These are phyloP conservation scores for Epicoccum nigrum DNA, from an alignment of 2,329 filamentous ascomycete genomes.

Conservation along the genomic window DNA sequence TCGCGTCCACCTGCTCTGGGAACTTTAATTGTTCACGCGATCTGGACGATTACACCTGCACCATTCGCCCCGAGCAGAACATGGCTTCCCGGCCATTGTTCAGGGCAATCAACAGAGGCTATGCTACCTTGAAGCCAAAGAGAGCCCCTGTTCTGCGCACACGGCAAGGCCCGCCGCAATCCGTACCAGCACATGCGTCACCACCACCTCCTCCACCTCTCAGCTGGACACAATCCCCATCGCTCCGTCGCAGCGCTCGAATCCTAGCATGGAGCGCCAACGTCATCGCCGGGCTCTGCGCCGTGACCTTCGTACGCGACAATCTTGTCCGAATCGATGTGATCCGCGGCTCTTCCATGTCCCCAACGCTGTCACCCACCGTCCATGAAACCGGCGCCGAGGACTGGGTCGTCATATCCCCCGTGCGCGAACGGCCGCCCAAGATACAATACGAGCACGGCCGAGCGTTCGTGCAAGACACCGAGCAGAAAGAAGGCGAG, in stretches of 20 bases:
- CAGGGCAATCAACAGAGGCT: neutral
- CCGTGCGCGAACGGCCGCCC: constrained; percentile 16
- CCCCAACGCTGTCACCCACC: constrained; percentile 53
- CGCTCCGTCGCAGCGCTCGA: constrained; percentile 17
- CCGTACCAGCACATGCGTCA: neutral
- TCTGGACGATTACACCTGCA: neutral
- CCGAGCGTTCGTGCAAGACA: neutral
- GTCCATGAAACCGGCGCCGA: constrained; percentile 47
- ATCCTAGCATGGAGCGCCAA: constrained; percentile 21
- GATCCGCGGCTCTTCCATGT: constrained; percentile 53
- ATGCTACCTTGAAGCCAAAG: constrained; percentile 4
- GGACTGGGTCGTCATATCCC: constrained; percentile 50
- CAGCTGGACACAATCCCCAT: constrained; percentile 11
- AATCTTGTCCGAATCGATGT: constrained; percentile 45
- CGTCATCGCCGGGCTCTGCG: constrained; percentile 21
- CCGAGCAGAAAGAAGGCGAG: constrained; percentile 26
- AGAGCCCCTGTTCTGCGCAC: neutral
- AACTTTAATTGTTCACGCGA: constrained; percentile 3
- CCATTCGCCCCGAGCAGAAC: neutral
- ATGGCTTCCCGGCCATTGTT: neutral
- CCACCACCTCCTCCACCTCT: constrained; percentile 7
- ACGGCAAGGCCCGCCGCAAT: constrained; percentile 5
- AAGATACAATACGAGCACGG: constrained; percentile 24
- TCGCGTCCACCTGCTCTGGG: constrained; percentile 14
- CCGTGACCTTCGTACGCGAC: constrained; percentile 49